Base-by-base conservation (phyloP, 2,329 filamentous ascomycete genomes). In the Colletotrichum gloeosporioides region DNA sequence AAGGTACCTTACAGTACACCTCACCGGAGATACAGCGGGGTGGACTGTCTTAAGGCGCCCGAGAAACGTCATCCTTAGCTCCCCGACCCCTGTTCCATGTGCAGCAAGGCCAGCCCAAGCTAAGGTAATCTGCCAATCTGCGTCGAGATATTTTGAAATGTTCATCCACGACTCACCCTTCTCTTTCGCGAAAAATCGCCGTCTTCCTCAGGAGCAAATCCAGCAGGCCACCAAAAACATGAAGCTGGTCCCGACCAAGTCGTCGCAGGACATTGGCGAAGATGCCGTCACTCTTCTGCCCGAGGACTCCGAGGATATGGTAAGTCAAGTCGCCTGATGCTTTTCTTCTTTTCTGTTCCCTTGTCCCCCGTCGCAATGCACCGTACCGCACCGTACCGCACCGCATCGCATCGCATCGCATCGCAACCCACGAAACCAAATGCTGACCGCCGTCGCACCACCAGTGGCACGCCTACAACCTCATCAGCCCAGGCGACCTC, bases 391-490 rank as follows among this genome's bases (percentile, higher is more conserved):
- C 8, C 22, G 64, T 25, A 57, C 31, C 29, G 22, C 22, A 22
- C 22, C 22, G 22, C 18, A 34, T 34, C 32, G 32, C n/a, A 22
- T 13, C n/a, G 10, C 29, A 4, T 53, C 27, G 27, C 27, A 53
- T 32, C 29, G 18, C 25, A 39, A 53, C 10, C 36, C 7, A 39
- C 39, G 36, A 25, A 69, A 66, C 61, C 31, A 7, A 29, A 55
- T 65, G 25, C 55, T 74, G 27, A 69, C 63, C 55, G 12, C 31
- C 53, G n/a, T 67, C 49, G 29, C 64, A 25, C 29, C 64, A 25
- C 29, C 69, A 87, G 88, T 92, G 90, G 90, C 90, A 92, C 77
- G 89, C 90, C 79, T 91, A 92, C 82, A 92, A 92, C 83, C 86
- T 92, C 76, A 91, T 92, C 79, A 84, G 87, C 12, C 82, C 87